A percentile compares a stretch with the other conserved stretches of the same genome.
Evolutionary conservation across 2,329 filamentous ascomycete genomes (phyloP).

Genomic region (Fusarium sp.): DNA sequence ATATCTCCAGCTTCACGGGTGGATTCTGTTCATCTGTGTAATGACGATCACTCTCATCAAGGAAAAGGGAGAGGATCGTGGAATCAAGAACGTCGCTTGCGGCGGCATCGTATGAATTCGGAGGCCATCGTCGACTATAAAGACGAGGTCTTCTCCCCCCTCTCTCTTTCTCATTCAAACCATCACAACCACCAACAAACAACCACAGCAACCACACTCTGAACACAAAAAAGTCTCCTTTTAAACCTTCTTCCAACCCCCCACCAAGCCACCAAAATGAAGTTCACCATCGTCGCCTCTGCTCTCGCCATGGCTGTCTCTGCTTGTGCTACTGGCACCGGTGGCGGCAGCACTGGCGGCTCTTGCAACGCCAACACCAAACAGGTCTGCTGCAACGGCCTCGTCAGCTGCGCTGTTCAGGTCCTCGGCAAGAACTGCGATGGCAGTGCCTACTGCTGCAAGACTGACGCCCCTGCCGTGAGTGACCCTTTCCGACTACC

Average conservation of each 20-base stretch:
- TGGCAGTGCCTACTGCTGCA: background rate
- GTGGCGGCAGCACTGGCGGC: background rate
- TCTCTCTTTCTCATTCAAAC: background rate
- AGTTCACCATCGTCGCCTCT: background rate
- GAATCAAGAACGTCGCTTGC: background rate
- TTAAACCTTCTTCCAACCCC: background rate
- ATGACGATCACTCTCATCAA: background rate
- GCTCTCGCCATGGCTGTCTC: background rate
- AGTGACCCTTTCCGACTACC: background rate
- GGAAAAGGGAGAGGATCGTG: background rate
- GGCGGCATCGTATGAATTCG: background rate
- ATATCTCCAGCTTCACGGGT: background rate
- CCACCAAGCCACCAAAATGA: background rate
- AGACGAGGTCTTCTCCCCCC: background rate
- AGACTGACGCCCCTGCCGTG: background rate
- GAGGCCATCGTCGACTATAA: background rate
- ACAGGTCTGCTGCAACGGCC: slow-evolving; percentile 6
- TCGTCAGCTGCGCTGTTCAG: background rate
- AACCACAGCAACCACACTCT: background rate
- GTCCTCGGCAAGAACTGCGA: background rate
- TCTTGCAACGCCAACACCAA: slow-evolving; percentile 1
- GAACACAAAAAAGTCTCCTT: background rate
- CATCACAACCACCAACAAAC: background rate
- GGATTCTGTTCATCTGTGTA: background rate
- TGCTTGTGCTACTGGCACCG: background rate